Evolutionary conservation across 768 basidiomycete species (phyloP), one percentile per base, ranked within the genome.

Genomic region (Jaapia argillacea): DNA sequence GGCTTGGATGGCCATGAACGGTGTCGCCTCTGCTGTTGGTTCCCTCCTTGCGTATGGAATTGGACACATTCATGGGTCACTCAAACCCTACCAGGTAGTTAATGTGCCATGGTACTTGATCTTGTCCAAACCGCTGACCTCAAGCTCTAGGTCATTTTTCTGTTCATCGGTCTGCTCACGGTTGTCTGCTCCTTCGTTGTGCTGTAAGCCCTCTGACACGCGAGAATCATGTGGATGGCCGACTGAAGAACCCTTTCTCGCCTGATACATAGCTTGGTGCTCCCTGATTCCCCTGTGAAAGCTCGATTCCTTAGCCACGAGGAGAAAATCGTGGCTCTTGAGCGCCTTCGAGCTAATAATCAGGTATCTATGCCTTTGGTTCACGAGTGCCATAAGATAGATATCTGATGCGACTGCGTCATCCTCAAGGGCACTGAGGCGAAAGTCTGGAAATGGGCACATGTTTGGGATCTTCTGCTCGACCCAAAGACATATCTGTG

Each of bases 371-470:
- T 40, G 20, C 21, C 23, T 41, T 43, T 31, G 21, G 33, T 33
- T 33, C 28, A 10, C 28, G 10, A 10, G 31, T 46, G 4, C 16
- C 5, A 12, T 14, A n/a, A n/a, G n/a, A n/a, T n/a, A n/a, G n/a
- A n/a, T n/a, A n/a, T n/a, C 28, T 2, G n/a, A 14, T 35, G 4
- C 31, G 42, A 21, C 24, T n/a, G 26, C 24, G 7, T 25, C 20
- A 4, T 18, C 3, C 36, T 22, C 4, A 27, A 60, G 63, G 68
- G 63, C 20, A 67, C 61, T 4, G 70, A 71, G 47, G 59, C 62
- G 6, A 72, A 72, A 48, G 56, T 62, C 3, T 70, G 67, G 67
- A 71, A 70, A 52, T 65, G 64, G 63, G 56, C 63, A 4, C 70
- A 72, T 52, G 67, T 67, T 10, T 53, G 48, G 52, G 66, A 69